Evolutionary conservation across 176 grass and related monocot species (phyloP), one percentile per base, ranked within the genome.

Genomic region (Bromus sterilis): DNA sequence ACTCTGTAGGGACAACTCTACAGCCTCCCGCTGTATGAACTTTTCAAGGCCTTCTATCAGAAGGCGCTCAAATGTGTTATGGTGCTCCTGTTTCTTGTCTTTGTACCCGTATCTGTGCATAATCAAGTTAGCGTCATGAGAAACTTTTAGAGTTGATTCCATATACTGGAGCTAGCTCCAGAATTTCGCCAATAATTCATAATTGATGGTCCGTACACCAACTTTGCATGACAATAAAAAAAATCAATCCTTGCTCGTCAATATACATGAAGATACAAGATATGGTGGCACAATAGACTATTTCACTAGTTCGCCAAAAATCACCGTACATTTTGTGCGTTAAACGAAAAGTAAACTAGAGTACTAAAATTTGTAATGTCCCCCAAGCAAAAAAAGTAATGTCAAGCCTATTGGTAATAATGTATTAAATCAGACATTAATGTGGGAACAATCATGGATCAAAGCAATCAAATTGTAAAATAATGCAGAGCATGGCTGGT

Each of bases 71-170:
- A 99, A 99, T 64, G 85, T 78, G 62, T 66, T 82, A 28, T 95
- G 88, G 71, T 90, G 63, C 63, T 95, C 96, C 66, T 95, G 92
- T 48, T 86, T 94, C 65, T 88, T 88, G 56, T 95, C 96, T 86
- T 98, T 98, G 85, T 95, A 98, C n/a, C 95, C 92, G 4, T 98
- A 98, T 83, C 95, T 95, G 70, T 44, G 57, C 65, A 36, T 40
- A 78, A 56, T 49, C 31, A 82, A 86, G 56, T 56, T 73, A 56
- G 24, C 75, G 53, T 71, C 30, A 72, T 24, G 10, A 41, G 36
- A 71, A 35, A 20, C 10, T 57, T 78, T 72, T 56, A 30, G 33
- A 44, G 34, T 46, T 49, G 9, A 65, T 59, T 31, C 30, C 35
- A 58, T 40, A 44, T 20, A 44, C 71, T 80, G 30, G 24, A 80